These are phyloP conservation scores for Penicillium maclennaniae DNA, from an alignment of 495 filamentous ascomycete species.

Conservation along the genomic window DNA sequence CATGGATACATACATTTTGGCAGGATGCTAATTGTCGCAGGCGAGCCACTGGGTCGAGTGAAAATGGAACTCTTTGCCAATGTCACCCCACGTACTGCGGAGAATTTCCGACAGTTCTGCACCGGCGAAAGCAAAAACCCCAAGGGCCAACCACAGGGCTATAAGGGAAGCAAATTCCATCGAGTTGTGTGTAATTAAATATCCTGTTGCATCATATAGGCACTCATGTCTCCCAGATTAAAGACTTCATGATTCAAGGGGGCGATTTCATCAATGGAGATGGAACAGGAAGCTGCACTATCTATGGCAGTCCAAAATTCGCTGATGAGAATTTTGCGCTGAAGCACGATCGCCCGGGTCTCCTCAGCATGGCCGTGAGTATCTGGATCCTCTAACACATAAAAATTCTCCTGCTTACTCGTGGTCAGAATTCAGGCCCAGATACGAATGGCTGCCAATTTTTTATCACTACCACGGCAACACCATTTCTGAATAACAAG, in stretches of 20 bases:
- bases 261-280: constrained; percentile 95
- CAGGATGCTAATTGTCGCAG: constrained; percentile 37
- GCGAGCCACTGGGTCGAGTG: constrained; percentile 85
- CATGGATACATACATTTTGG: background rate
- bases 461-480: constrained; percentile 86
- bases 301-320: constrained; percentile 82
- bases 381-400: background rate
- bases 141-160: constrained; percentile 80
- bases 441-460: constrained; percentile 96
- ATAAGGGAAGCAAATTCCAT: constrained; percentile 93
- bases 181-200: constrained; percentile 65
- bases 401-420: background rate
- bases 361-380: constrained; percentile 91
- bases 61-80: constrained; percentile 92
- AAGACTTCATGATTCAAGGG: constrained; percentile 95
- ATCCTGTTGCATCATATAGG: background rate
- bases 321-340: constrained; percentile 84
- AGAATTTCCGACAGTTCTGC: constrained; percentile 97
- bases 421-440: constrained; percentile 74
- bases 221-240: constrained; percentile 57
- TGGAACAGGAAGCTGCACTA: constrained; percentile 81
- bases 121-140: constrained; percentile 86
- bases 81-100: constrained; percentile 79
- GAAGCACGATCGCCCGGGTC: constrained; percentile 71
- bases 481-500: constrained; percentile 87